Evolutionary conservation across 179 eudicot species (phyloP).

Genomic region (Spinacia oleracea): DNA sequence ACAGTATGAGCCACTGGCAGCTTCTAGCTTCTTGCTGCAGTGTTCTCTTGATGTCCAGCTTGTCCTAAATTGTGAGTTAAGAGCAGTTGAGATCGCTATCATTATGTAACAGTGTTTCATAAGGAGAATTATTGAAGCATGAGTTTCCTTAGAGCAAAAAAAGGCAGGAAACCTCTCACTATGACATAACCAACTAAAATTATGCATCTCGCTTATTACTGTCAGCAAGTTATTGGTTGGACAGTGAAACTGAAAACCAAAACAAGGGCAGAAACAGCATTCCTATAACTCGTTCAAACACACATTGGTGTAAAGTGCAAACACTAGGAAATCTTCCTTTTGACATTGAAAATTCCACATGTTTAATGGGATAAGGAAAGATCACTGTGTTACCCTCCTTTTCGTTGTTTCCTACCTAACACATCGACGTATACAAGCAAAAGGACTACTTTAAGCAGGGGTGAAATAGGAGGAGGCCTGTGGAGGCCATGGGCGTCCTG

Average conservation of each 20-base stretch:
- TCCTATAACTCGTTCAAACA: neutral
- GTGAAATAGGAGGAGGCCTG: neutral
- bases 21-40: slow-evolving; percentile 80
- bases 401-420: neutral
- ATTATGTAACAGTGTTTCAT: neutral
- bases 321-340: neutral
- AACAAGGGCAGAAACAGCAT: neutral
- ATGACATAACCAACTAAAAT: neutral
- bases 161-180: neutral
- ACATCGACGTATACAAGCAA: neutral
- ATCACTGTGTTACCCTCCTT: neutral
- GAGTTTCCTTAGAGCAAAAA: neutral
- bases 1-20: slow-evolving; percentile 91
- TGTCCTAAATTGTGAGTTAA: slow-evolving; percentile 54
- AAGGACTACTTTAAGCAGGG: neutral
- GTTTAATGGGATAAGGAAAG: no score
- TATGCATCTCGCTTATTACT: neutral
- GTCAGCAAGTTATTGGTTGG: neutral
- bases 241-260: neutral
- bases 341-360: neutral
- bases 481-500: neutral
- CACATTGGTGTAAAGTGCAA: neutral
- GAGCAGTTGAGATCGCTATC: neutral
- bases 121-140: neutral
- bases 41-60: slow-evolving; percentile 77